Percentiles rank a stretch among this genome's conserved stretches.
These are phyloP conservation scores for Ogataea pignaliae DNA, from an alignment of 805 yeast species.

Conservation along the genomic window DNA sequence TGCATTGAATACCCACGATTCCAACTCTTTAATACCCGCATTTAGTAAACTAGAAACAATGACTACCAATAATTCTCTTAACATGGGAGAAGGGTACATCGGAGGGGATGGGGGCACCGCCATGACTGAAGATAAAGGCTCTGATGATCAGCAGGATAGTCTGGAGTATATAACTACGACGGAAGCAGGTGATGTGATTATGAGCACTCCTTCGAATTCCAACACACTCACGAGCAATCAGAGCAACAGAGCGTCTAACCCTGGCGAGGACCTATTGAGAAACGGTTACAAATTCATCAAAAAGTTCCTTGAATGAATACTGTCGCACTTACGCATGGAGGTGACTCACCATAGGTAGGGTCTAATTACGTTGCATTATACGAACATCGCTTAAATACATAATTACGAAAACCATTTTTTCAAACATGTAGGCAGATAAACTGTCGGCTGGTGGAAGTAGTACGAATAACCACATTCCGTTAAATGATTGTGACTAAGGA, in stretches of 20 bases:
- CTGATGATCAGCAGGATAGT: constrained; percentile 17
- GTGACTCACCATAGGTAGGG: too few species aligned
- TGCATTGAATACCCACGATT: constrained; percentile 23
- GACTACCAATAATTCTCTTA: not conserved
- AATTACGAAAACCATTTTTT: not conserved
- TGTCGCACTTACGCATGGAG: too few species aligned
- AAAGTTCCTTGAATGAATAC: constrained; percentile 27
- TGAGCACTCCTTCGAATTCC: constrained; percentile 7
- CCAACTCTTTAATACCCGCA: constrained; percentile 23
- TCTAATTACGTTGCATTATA: not conserved
- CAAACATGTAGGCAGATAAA: too few species aligned
- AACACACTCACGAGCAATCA: constrained; percentile 1
- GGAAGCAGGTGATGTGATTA: constrained; percentile 22
- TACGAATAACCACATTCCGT: too few species aligned
- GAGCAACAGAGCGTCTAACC: constrained; percentile 10
- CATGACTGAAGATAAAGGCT: constrained; percentile 5
- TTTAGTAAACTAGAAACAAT: constrained; percentile 15
- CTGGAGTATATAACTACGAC: constrained; percentile 26
- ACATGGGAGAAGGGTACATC: not conserved
- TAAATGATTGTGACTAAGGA: too few species aligned
- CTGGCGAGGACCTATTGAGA: constrained; percentile 29
- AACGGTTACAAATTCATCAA: constrained; percentile 37
- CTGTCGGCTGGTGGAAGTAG: constrained; percentile 28
- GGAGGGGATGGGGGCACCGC: not conserved
- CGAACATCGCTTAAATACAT: constrained; percentile 1